Evolutionary conservation across 768 basidiomycete genomes (phyloP).

Genomic region (Candolleomyces efflorescens): DNA sequence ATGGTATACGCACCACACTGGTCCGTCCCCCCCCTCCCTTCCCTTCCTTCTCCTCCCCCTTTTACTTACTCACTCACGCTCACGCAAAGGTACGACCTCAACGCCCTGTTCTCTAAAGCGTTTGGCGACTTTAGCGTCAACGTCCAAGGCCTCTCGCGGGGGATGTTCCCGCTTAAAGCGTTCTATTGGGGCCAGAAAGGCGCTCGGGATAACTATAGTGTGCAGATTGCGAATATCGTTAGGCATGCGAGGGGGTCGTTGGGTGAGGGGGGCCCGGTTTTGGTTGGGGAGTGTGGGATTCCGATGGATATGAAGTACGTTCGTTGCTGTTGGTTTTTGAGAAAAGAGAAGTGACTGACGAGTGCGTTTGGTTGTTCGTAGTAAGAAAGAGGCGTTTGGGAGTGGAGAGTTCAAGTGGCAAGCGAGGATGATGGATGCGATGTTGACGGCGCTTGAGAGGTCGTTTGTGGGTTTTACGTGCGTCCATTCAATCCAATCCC

Average conservation of each 20-base stretch:
- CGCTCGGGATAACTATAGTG: slow-evolving; percentile 73
- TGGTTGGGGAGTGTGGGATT: slow-evolving; percentile 91
- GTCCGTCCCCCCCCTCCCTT: slow-evolving; percentile 12
- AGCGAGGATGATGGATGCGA: slow-evolving; percentile 88
- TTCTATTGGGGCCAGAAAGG: slow-evolving; percentile 88
- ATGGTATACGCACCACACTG: slow-evolving; percentile 38
- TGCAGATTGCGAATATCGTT: slow-evolving; percentile 80
- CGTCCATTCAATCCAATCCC: too few relatives aligned
- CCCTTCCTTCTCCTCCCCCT: neutral
- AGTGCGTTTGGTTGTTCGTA: slow-evolving; percentile 28
- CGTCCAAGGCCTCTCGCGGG: slow-evolving; percentile 87
- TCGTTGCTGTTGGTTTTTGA: neutral
- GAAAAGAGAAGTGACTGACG: too few relatives aligned
- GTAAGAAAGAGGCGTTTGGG: slow-evolving; percentile 65
- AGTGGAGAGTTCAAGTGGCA: slow-evolving; percentile 81
- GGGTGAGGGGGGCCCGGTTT: slow-evolving; percentile 69
- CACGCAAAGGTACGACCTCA: slow-evolving; percentile 81
- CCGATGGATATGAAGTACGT: slow-evolving; percentile 95
- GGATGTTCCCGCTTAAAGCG: slow-evolving; percentile 75
- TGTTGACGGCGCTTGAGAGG: slow-evolving; percentile 78
- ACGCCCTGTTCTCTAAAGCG: slow-evolving; percentile 78
- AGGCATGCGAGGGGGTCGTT: slow-evolving; percentile 62
- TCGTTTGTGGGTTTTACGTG: slow-evolving; percentile 83
- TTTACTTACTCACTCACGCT: too few relatives aligned
- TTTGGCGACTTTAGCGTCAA: slow-evolving; percentile 87